Conservation (phyloP, 805 yeast species). For the Saccharomycopsis sp. region DNA sequence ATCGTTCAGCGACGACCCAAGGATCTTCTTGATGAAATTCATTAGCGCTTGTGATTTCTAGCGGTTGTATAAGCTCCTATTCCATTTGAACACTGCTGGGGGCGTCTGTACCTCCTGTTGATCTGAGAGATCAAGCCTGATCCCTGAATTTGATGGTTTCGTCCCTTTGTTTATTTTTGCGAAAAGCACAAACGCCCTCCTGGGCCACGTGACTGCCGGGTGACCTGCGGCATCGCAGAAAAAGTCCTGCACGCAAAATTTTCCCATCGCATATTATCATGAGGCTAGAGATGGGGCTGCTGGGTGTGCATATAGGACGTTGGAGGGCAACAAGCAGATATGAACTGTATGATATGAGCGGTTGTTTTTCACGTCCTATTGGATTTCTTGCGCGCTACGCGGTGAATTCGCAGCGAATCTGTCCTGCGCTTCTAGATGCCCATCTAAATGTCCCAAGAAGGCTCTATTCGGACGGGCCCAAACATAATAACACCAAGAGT, state of each 20-base stretch:
- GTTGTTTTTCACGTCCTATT: neutral
- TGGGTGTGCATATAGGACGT: neutral
- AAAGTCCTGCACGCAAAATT: neutral
- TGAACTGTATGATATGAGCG: neutral
- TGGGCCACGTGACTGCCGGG: neutral
- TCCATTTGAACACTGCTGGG: no score
- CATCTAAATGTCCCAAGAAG: neutral
- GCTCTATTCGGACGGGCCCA: no score
- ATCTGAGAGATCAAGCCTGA: no score
- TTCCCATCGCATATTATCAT: neutral
- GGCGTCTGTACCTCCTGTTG: neutral
- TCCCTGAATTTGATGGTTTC: no score
- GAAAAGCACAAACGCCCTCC: neutral
- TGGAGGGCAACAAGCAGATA: neutral
- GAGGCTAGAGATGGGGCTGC: neutral
- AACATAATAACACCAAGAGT: no score
- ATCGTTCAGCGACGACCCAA: slow-evolving; percentile 46
- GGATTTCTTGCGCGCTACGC: neutral
- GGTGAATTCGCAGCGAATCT: no score
- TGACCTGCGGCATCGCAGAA: neutral
- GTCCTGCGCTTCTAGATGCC: no score
- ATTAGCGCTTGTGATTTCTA: slow-evolving; percentile 31
- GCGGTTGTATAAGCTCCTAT: no score
- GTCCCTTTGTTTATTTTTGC: neutral
- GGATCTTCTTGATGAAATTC: slow-evolving; percentile 67